Percentiles rank a stretch among this genome's conserved stretches.
Evolutionary conservation across 352 stramenopile genomes (phyloP).

Genomic region (Globisporangium sylvaticum): DNA sequence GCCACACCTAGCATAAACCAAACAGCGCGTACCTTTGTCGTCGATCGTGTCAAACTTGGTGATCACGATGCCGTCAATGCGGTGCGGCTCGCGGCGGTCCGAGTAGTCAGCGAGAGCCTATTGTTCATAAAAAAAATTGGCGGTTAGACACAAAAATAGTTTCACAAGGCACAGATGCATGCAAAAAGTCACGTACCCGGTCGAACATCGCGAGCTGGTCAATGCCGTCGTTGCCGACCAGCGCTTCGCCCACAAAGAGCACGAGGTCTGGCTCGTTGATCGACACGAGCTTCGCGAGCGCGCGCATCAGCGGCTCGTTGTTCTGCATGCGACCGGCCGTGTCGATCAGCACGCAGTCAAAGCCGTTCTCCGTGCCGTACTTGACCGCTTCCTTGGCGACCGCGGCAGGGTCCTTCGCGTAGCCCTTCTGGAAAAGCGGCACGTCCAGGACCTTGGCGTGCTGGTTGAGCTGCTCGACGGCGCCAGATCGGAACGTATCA

Average conservation of each 20-base stretch:
- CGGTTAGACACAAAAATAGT: background rate
- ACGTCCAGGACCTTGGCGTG: slow-evolving; percentile 96
- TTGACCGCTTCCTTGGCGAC: slow-evolving; percentile 95
- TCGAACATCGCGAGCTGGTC: slow-evolving; percentile 97
- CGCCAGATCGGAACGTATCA: slow-evolving; percentile 98
- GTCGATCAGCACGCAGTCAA: slow-evolving; percentile 98
- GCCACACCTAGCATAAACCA: background rate
- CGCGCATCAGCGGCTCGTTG: slow-evolving; percentile 98
- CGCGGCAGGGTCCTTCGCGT: slow-evolving; percentile 95
- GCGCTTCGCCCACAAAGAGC: slow-evolving; percentile 98
- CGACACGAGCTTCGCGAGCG: slow-evolving; percentile 95
- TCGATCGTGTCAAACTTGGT: slow-evolving; percentile 99
- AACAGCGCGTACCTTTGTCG: slow-evolving; percentile 88
- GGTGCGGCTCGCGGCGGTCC: slow-evolving; percentile 79
- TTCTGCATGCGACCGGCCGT: slow-evolving; percentile 99
- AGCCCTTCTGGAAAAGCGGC: slow-evolving; percentile 94
- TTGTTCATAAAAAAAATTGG: background rate
- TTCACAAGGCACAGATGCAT: too few relatives aligned
- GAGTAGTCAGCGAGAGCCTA: slow-evolving; percentile 88
- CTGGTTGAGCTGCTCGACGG: slow-evolving; percentile 98
- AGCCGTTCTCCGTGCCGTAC: slow-evolving; percentile 91
- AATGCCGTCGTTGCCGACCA: slow-evolving; percentile 99
- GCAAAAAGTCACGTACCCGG: slow-evolving; percentile 46
- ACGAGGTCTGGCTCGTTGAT: slow-evolving; percentile 97
- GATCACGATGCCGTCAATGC: slow-evolving; percentile 98